Conservation (phyloP, 2,329 filamentous ascomycete species). For the Alternaria brassicicola region DNA sequence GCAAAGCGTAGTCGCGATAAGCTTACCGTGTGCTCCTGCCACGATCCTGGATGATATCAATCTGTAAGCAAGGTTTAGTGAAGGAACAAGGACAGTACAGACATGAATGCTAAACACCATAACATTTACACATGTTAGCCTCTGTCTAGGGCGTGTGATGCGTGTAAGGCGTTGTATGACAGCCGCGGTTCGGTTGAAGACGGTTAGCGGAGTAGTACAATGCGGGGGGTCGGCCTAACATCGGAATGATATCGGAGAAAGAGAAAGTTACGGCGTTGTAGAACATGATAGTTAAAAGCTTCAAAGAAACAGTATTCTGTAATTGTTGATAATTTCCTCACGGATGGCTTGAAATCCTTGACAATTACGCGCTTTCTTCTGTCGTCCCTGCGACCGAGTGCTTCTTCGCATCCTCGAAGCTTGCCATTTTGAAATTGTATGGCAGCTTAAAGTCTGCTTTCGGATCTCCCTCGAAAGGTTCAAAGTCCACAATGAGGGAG, state of each 20-base stretch:
- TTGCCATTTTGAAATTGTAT: slow-evolving; percentile 57
- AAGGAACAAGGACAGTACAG: neutral
- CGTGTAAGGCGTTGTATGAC: slow-evolving; percentile 14
- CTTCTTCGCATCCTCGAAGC: slow-evolving; percentile 45
- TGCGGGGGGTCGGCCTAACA: slow-evolving; percentile 13
- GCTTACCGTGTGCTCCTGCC: slow-evolving; percentile 2
- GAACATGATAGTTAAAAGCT: neutral
- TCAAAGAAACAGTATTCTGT: neutral
- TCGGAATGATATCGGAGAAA: slow-evolving; percentile 16
- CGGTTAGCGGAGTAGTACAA: slow-evolving; percentile 17
- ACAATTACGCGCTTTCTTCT: slow-evolving; percentile 27
- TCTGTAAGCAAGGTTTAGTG: neutral
- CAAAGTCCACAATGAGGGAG: slow-evolving; percentile 63
- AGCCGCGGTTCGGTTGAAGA: slow-evolving; percentile 28
- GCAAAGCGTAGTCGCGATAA: neutral
- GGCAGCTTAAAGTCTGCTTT: slow-evolving; percentile 61
- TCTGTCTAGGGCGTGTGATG: slow-evolving; percentile 13
- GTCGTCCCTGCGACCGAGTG: slow-evolving; percentile 34
- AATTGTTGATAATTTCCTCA: neutral
- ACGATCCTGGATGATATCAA: neutral
- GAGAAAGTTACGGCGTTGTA: neutral
- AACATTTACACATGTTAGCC: slow-evolving; percentile 10
- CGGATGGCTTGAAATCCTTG: neutral
- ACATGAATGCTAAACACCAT: neutral
- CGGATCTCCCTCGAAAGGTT: slow-evolving; percentile 57